Evolutionary conservation across 73 alveolate species (phyloP), one percentile per base, ranked within the genome.

Genomic region (Effrenium voratum): DNA sequence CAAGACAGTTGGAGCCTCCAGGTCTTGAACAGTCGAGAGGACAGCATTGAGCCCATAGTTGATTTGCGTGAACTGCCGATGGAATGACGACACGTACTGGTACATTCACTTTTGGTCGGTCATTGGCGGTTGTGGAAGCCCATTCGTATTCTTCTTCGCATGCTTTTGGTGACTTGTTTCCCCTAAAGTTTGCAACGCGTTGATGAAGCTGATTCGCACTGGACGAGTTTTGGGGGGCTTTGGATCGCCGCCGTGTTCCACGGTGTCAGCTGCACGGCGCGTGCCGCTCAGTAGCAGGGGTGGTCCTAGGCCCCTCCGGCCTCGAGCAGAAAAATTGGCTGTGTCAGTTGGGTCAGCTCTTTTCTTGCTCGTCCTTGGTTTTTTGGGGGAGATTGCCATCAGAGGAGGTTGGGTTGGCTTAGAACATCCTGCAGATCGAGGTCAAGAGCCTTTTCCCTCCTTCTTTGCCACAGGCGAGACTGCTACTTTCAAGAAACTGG

Each of bases 361-460:
- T 49, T 80, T 80, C 50, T 13, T 80, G 8, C 28, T 80, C 26
- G 26, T 8, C 24, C 22, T 46, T 5, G 70, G 72, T 12, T 32
- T 80, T 16, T 34, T 80, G 47, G 72, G 66, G 30, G 91, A 46
- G 30, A 80, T 80, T 8, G 72, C 72, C 28, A 13, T 22, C 0
- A 49, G 3, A 1, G 93, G 93, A 12, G 93, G 93, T 4, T 50
- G 93, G 93, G 52, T 12, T 6, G 93, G 93, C 28, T 34, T 82
- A 2, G 93, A 82, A 40, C 93, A 82, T 82, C 93, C 91, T 10
- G 93, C 93, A 6, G 93, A 82, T 26, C 75, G 76, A 6, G 38
- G 34, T 1, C 13, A 43, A 34, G 55, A 47, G 19, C 93, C 93
- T 5, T 82, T 0, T 32, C 75, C 93, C 26, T 82, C 93, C 26